Evolutionary conservation across 768 basidiomycete genomes (phyloP).

Genomic region (Mycena filopes): DNA sequence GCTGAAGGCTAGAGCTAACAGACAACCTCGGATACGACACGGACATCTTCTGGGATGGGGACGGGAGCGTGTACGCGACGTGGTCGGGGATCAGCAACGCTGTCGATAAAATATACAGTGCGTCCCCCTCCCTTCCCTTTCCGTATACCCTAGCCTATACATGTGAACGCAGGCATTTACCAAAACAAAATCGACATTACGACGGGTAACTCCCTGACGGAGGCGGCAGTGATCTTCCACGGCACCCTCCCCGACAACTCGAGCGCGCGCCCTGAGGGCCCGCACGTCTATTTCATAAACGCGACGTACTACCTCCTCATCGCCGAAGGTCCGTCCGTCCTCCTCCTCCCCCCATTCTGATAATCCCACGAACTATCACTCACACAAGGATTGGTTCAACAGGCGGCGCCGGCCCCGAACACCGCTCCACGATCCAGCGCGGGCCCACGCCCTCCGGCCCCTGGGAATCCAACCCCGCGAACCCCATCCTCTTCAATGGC

Average conservation of each 20-base stretch:
- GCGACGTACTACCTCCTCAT: slow-evolving; percentile 53
- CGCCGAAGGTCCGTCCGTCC: slow-evolving; percentile 56
- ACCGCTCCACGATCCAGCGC: slow-evolving; percentile 51
- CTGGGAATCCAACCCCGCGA: slow-evolving; percentile 52
- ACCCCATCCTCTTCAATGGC: slow-evolving; percentile 54
- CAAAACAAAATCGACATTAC: slow-evolving; percentile 51
- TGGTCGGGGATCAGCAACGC: slow-evolving; percentile 53
- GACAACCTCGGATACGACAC: slow-evolving; percentile 52
- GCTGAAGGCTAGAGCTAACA: too few species aligned
- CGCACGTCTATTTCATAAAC: slow-evolving; percentile 52
- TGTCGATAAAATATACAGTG: slow-evolving; percentile 54
- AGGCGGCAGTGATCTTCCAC: slow-evolving; percentile 47
- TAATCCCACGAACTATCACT: neutral
- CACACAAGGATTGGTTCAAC: neutral
- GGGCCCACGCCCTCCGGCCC: slow-evolving; percentile 51
- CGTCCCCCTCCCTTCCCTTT: slow-evolving; percentile 1
- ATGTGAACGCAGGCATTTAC: slow-evolving; percentile 44
- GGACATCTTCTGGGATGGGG: slow-evolving; percentile 54
- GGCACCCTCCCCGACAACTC: slow-evolving; percentile 51
- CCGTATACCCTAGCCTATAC: neutral
- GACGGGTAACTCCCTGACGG: slow-evolving; percentile 50
- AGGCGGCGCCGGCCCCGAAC: slow-evolving; percentile 50
- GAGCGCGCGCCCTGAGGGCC: slow-evolving; percentile 52
- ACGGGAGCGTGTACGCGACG: slow-evolving; percentile 49
- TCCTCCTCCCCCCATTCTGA: too few species aligned